These are phyloP conservation scores for Hydrangea macrophylla DNA, from an alignment of 148 eudicot species.

Conservation along the genomic window DNA sequence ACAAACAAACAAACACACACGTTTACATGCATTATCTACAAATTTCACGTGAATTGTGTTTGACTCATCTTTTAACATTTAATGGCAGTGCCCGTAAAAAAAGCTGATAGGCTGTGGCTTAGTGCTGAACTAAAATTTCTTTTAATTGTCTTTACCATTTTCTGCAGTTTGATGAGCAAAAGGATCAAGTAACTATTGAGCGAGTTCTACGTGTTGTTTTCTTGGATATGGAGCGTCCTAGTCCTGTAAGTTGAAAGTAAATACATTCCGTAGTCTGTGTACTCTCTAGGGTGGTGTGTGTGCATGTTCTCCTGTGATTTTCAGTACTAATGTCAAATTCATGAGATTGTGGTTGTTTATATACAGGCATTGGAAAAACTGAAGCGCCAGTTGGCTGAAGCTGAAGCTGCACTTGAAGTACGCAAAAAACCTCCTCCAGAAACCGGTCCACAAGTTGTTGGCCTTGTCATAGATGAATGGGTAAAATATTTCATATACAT, in stretches of 20 bases:
- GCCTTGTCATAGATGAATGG: conserved; percentile 92
- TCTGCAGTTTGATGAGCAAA: conserved; percentile 62
- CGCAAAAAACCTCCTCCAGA: conserved; percentile 75
- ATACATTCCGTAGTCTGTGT: not conserved
- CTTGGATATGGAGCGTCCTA: conserved; percentile 54
- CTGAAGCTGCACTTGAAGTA: conserved; percentile 65
- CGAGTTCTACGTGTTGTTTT: conserved; percentile 59
- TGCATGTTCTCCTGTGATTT: not conserved
- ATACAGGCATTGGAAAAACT: conserved; percentile 69
- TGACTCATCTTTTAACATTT: not conserved
- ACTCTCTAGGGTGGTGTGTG: not conserved
- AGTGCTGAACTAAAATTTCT: not conserved
- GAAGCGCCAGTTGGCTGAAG: conserved; percentile 77
- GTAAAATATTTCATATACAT: no score
- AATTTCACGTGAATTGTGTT: no score
- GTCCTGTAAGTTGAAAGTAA: conserved; percentile 49
- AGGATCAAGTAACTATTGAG: conserved; percentile 57
- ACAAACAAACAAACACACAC: no score
- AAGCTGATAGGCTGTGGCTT: not conserved
- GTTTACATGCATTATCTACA: no score
- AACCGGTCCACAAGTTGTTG: conserved; percentile 54
- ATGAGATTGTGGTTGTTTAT: not conserved
- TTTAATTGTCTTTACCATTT: not conserved
- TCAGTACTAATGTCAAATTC: not conserved
- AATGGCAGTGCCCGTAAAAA: not conserved